Evolutionary conservation across 176 grass and related monocot species (phyloP), one percentile per base, ranked within the genome.

Genomic region (Melocanna baccifera): DNA sequence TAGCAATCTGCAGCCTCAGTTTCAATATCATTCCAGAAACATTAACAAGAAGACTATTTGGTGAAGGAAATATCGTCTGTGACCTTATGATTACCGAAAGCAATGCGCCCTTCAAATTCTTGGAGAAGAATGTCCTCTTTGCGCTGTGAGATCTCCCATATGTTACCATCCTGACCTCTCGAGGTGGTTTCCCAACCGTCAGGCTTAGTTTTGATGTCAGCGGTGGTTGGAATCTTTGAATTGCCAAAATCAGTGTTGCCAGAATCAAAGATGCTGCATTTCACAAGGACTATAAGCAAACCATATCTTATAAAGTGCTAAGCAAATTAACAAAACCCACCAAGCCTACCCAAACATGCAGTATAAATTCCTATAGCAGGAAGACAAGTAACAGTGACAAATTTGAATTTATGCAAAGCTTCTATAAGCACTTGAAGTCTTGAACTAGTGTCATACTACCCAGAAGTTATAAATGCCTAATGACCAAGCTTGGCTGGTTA

Each of bases 61-160:
- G 42, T 62, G 13, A 16, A 58, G 2, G 67, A 77, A 75, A n/a
- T 41, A 50, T 62, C 7, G 0, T 20, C 14, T 64, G 0, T 80
- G 80, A 99, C 96, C 91, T 99, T 93, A 61, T 90, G 89, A 89
- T 96, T 99, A 75, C 91, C 94, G 90, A 99, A 99, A 87, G 96
- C 91, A 15, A 94, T 96, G 26, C 93, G 81, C 26, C 96, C 86
- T 83, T 99, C 93, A 23, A 99, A 99, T 84, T 99, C 96, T 88
- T 96, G 96, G 73, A 99, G 93, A 84, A 99, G 96, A 73, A 94
- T 96, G 62, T 96, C 96, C 46, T 99, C 93, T 85, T 99, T 91
- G 6, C 86, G 86, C 84, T 99, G 89, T 67, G 93, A 96, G 67
- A 99, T 96, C 23, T 94, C 93, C 96, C 96, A 96, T 92, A 96